A percentile compares a stretch with the other conserved stretches of the same genome.
Conservation (phyloP, 2,329 filamentous ascomycete genomes). For the Didymella keratinophila region DNA sequence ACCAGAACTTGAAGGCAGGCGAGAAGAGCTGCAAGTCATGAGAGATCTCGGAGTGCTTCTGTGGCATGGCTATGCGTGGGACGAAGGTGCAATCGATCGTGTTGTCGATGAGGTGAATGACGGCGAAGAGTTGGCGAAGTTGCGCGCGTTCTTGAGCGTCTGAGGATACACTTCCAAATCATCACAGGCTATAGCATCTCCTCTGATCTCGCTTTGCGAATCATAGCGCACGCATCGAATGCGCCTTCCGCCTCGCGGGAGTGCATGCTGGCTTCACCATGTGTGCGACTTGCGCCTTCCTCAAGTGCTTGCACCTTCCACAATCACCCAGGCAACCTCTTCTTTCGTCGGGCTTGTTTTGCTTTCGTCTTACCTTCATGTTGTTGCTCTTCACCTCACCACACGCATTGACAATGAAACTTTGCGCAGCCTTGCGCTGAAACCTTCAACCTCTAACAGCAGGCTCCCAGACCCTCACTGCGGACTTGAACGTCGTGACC, state of each 20-base stretch:
- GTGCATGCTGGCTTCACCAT: background rate
- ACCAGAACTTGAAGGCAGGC: slow-evolving; percentile 46
- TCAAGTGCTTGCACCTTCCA: slow-evolving; percentile 24
- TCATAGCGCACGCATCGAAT: background rate
- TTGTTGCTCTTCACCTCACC: background rate
- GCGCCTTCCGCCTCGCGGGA: background rate
- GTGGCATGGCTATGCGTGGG: slow-evolving; percentile 71
- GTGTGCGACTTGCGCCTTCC: slow-evolving; percentile 22
- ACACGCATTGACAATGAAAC: background rate
- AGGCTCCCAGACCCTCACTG: background rate
- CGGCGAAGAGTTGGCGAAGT: slow-evolving; percentile 60
- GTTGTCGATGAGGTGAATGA: slow-evolving; percentile 63
- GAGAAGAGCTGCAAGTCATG: slow-evolving; percentile 54
- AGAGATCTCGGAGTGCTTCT: slow-evolving; percentile 65
- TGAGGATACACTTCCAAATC: background rate
- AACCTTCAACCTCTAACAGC: background rate
- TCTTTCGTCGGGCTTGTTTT: background rate
- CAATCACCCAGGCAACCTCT: slow-evolving; percentile 16
- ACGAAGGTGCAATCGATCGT: slow-evolving; percentile 66
- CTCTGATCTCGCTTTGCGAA: background rate
- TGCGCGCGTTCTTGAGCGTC: slow-evolving; percentile 53
- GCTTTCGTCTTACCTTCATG: slow-evolving; percentile 10
- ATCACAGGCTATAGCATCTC: background rate
- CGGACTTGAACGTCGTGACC: too few species aligned
- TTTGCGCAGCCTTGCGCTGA: background rate